A percentile compares a stretch with the other conserved stretches of the same genome.
phyloP scores from a whole-genome alignment of 345 rosid species.

The Alliaria petiolata region DNA sequence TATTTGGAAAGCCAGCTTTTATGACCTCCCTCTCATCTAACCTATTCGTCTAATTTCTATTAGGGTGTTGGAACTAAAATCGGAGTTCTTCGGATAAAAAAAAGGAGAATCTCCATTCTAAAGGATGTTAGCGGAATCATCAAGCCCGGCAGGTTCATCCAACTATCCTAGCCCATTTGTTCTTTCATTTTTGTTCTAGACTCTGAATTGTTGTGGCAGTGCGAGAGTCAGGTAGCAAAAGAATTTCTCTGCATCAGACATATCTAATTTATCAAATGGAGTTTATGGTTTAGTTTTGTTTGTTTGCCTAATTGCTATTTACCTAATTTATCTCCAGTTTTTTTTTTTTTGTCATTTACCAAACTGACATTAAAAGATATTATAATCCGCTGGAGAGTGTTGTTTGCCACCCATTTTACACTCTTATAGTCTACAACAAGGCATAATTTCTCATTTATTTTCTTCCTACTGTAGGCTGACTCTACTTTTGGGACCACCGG shows the following conservation, averaged over 20 bases:
- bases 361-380: no score
- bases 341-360: no score
- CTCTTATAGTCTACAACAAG: not conserved
- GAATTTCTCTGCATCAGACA: no score
- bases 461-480: slow-evolving; percentile 38
- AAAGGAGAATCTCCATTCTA: slow-evolving; percentile 42
- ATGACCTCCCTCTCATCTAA: not conserved
- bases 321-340: no score
- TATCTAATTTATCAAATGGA: no score
- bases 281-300: no score
- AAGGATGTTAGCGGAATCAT: slow-evolving; percentile 60
- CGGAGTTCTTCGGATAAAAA: slow-evolving; percentile 35
- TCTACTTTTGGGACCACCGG: slow-evolving; percentile 85
- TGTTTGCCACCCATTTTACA: no score
- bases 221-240: no score
- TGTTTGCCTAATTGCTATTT: no score
- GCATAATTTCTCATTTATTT: not conserved
- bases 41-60: not conserved
- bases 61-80: slow-evolving; percentile 30
- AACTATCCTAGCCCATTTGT: not conserved
- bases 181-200: not conserved
- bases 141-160: slow-evolving; percentile 54
- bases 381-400: no score
- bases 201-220: not conserved
- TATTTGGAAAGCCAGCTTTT: not conserved